Conservation (phyloP, 345 rosid genomes). For the thale cress (Arabidopsis thaliana) region TAIR10.1 NC_003075.7:7960001-7960500, state of each 20-base stretch:
- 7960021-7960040: too few species aligned
- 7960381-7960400: slow-evolving; percentile 24
- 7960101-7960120: too few species aligned
- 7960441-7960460: slow-evolving; percentile 11
- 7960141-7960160: too few species aligned
- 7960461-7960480: slow-evolving; percentile 18
- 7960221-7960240: background rate
- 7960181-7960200: too few species aligned
- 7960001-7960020: too few species aligned
- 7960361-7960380: slow-evolving; percentile 5
- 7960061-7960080: too few species aligned
- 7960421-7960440: slow-evolving; percentile 23
- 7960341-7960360: background rate
- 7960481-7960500: background rate
- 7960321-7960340: background rate
- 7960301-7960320: background rate
- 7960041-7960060: too few species aligned
- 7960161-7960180: too few species aligned
- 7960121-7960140: too few species aligned
- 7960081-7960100: too few species aligned
- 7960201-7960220: too few species aligned
- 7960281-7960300: background rate
- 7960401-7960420: slow-evolving; percentile 14
- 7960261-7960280: background rate
- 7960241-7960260: background rate